phyloP scores from a whole-genome alignment of 371 early-diverging fungal genomes.

The Syncephalastrum racemosum region DNA sequence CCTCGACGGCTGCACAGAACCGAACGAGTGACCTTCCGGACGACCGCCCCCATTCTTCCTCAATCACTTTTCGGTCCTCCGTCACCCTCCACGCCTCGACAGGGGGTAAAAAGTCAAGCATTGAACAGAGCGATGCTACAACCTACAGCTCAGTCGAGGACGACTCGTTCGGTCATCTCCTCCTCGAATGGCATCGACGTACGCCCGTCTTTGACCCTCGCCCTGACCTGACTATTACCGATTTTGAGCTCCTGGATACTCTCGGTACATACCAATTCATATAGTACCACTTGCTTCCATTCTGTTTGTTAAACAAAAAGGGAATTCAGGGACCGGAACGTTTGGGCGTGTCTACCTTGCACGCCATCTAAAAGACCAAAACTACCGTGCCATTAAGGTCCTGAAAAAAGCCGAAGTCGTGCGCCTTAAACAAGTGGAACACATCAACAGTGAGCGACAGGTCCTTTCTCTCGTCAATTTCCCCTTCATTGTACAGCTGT shows the following conservation, averaged over 20 bases:
- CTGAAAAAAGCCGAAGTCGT: conserved; percentile 91
- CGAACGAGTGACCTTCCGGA: conserved; percentile 10
- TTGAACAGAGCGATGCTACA: conserved; percentile 21
- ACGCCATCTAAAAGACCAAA: conserved; percentile 53
- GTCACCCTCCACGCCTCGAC: conserved; percentile 28
- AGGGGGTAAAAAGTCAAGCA: conserved; percentile 24
- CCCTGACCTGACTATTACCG: conserved; percentile 28
- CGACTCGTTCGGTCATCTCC: conserved; percentile 23
- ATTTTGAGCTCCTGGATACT: conserved; percentile 67
- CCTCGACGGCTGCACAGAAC: conserved; percentile 8
- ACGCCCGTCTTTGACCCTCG: conserved; percentile 33
- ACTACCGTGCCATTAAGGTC: conserved; percentile 92
- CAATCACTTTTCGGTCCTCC: conserved; percentile 38
- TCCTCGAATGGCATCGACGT: conserved; percentile 32
- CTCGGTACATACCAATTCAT: conserved; percentile 46
- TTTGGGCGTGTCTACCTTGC: conserved; percentile 93
- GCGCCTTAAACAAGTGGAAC: conserved; percentile 94
- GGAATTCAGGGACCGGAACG: conserved; percentile 87
- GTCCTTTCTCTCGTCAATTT: conserved; percentile 85
- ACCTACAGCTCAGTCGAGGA: conserved; percentile 20
- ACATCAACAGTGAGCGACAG: conserved; percentile 94
- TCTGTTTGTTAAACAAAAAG: conserved; percentile 9
- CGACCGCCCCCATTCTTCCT: conserved; percentile 17
- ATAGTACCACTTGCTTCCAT: conserved; percentile 1
- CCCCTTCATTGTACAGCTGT: conserved; percentile 96